These are phyloP conservation scores for Hypericum perforatum DNA, from an alignment of 345 rosid genomes.

Conservation along the genomic window DNA sequence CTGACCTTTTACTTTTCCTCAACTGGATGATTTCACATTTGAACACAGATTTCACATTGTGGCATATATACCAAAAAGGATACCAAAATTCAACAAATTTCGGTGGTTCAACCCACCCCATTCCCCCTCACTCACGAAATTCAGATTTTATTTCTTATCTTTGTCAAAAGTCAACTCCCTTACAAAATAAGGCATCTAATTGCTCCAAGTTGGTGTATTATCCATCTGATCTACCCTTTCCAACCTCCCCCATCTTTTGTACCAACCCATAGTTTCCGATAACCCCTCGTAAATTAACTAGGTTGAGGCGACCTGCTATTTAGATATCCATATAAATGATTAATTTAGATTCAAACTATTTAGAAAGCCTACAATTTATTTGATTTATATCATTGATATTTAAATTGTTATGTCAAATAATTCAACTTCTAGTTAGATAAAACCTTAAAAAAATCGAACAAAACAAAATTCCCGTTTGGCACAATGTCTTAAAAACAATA, in stretches of 20 bases:
- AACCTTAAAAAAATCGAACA: neutral
- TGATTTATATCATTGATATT: no score
- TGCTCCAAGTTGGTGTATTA: neutral
- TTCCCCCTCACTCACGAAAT: conserved; percentile 6
- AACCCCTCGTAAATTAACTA: no score
- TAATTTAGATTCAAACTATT: no score
- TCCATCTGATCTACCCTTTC: neutral
- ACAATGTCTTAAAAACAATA: neutral
- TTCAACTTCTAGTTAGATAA: no score
- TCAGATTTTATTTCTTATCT: neutral
- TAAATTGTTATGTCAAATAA: no score
- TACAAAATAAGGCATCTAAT: conserved; percentile 2
- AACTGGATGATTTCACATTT: no score
- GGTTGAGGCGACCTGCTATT: no score
- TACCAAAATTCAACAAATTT: conserved; percentile 4
- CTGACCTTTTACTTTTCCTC: no score
- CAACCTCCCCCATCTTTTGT: neutral
- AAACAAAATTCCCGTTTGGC: neutral
- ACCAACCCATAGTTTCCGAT: neutral
- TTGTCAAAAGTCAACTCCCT: conserved; percentile 3
- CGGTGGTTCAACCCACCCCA: conserved; percentile 21
- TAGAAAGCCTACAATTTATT: no score
- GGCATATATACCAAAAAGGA: neutral
- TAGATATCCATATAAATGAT: no score
- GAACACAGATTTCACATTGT: neutral